Evolutionary conservation across 179 eudicot species (phyloP), one percentile per base, ranked within the genome.

Genomic region (Sideroxylon spinosum): DNA sequence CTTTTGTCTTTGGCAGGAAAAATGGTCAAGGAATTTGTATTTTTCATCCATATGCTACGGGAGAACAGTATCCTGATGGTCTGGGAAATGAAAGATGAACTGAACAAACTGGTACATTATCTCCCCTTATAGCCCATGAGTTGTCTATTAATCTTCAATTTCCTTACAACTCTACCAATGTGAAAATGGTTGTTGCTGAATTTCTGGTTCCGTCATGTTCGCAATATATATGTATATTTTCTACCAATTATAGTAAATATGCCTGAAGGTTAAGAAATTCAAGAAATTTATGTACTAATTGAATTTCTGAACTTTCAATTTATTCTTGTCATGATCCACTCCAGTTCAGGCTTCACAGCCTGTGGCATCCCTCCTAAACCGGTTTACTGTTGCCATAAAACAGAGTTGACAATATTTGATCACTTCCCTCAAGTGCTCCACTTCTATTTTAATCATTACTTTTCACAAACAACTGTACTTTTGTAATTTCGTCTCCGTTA

Each of bases 1-100:
- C 60, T 73, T 53, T 73, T 19, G 26, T 28, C 50, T 53, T 53
- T 1, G 23, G 60, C 49, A 73, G 76, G 76, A 73, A 14, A 73
- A 73, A 56, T 73, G 76, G 76, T 28, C 76, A 12, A 73, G 56
- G 20, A 73, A 73, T 73, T 29, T 73, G n/a, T 73, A 73, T 61
- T 55, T 73, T 61, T 32, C 76, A 73, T 73, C 64, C 46, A 73
- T 73, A 60, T 55, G 64, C 37, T 73, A 56, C 10, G 76, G 76
- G 64, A 73, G 76, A 56, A 73, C 76, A 16, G 60, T 44, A 56
- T 73, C 76, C 19, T 73, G 64, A 73, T 37, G 56, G 64, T 55
- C 56, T 52, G 56, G 16, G 56, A 52, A 10, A 52, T 52, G 56
- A 52, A 52, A 52, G 64, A 29, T 14, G 25, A 28, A 17, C 64